Evolutionary conservation across 192 early-diverging fungal genomes (phyloP).

Genomic region (Fimicolochytrium jonesii): DNA sequence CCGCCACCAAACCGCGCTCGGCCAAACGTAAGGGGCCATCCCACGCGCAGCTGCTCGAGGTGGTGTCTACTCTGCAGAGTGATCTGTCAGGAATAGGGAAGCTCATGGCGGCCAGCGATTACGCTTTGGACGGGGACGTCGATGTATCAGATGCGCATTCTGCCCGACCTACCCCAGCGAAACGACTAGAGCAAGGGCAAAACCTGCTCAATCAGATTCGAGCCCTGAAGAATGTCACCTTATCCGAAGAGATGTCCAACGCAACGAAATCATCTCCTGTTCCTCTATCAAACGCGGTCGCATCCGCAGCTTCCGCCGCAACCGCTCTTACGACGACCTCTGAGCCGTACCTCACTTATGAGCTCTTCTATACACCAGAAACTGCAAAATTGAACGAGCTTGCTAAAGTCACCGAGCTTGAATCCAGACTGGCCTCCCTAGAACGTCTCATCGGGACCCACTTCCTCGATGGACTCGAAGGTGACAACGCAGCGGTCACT

Average conservation of each 20-base stretch:
- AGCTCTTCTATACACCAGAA: constrained; percentile 67
- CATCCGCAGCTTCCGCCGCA: neutral
- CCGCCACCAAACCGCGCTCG: neutral
- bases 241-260: constrained; percentile 8
- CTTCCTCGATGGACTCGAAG: constrained; percentile 54
- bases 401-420: constrained; percentile 58
- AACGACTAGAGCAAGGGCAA: neutral
- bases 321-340: neutral
- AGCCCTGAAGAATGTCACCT: neutral
- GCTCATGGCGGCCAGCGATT: neutral
- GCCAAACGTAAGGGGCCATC: neutral
- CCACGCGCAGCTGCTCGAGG: constrained; percentile 21
- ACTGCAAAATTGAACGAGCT: constrained; percentile 49
- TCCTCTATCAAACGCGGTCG: neutral
- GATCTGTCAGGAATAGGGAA: constrained; percentile 17
- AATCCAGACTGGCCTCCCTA: constrained; percentile 61
- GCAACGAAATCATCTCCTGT: neutral
- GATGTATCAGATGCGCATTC: neutral
- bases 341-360: constrained; percentile 54
- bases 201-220: constrained; percentile 13
- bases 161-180: neutral
- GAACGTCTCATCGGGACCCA: constrained; percentile 68
- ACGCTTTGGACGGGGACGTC: neutral
- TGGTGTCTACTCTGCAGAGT: constrained; percentile 13
- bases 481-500: constrained; percentile 15